Evolutionary conservation across 306 rosid genomes (phyloP).

Genomic region (Castanopsis chinensis): DNA sequence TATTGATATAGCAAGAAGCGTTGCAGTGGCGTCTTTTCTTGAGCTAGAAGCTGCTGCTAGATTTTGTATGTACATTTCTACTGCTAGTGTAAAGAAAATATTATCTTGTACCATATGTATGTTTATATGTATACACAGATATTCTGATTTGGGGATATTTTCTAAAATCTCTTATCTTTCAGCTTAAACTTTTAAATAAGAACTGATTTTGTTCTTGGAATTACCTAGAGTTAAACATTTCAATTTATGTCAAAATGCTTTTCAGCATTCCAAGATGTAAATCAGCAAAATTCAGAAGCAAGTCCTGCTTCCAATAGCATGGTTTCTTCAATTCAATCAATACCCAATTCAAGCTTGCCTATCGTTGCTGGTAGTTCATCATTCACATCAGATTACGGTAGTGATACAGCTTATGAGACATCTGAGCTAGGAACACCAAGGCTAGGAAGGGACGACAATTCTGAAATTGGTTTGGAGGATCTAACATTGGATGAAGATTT

Average conservation of each 20-base stretch:
- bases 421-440: conserved; percentile 85
- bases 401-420: conserved; percentile 89
- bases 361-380: conserved; percentile 75
- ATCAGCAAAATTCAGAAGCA: conserved; percentile 54
- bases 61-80: conserved; percentile 71
- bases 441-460: conserved; percentile 72
- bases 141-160: neutral
- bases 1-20: conserved; percentile 87
- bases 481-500: conserved; percentile 80
- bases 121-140: neutral
- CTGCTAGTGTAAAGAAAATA: conserved; percentile 19
- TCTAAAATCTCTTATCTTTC: neutral
- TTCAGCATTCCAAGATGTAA: conserved; percentile 88
- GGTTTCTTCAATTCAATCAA: conserved; percentile 52
- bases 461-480: conserved; percentile 81
- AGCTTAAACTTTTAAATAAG: neutral
- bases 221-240: conserved; percentile 25
- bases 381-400: conserved; percentile 82
- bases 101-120: conserved; percentile 19
- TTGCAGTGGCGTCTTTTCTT: conserved; percentile 89
- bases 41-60: conserved; percentile 99
- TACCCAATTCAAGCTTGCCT: conserved; percentile 62
- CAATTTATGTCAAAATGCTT: conserved; percentile 27
- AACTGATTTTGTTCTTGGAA: conserved; percentile 17
- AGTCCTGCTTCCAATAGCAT: conserved; percentile 47